phyloP scores from a whole-genome alignment of 2,329 filamentous ascomycete species.

The Venturia pyrina region DNA sequence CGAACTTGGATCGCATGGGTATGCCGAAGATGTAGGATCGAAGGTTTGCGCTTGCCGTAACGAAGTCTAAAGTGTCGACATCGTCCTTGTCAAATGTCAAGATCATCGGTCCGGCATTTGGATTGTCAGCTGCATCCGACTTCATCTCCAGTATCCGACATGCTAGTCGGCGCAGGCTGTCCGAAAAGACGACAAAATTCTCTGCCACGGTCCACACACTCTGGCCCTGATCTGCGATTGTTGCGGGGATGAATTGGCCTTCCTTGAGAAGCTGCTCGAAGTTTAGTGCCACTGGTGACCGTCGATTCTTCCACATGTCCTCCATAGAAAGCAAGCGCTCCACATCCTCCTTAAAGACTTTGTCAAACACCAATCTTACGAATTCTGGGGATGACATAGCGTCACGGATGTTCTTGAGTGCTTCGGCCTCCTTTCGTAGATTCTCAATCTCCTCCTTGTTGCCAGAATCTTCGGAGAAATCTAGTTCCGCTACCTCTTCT shows the following conservation, averaged over 20 bases:
- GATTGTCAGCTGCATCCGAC: constrained; percentile 26
- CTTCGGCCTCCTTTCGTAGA: constrained; percentile 71
- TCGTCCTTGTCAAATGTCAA: constrained; percentile 97
- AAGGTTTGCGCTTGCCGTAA: constrained; percentile 81
- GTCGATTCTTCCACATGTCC: constrained; percentile 89
- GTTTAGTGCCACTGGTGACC: constrained; percentile 61
- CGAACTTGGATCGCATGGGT: constrained; percentile 79
- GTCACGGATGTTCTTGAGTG: constrained; percentile 70
- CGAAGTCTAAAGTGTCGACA: constrained; percentile 87
- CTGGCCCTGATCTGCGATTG: constrained; percentile 57
- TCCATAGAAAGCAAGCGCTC: constrained; percentile 74
- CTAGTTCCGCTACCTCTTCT: constrained; percentile 69
- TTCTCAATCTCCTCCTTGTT: constrained; percentile 86
- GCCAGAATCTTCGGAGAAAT: constrained; percentile 69
- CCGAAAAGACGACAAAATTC: constrained; percentile 76
- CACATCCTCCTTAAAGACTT: constrained; percentile 83
- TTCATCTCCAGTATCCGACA: constrained; percentile 60
- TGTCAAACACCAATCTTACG: constrained; percentile 73
- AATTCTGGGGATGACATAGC: constrained; percentile 74
- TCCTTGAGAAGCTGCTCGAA: constrained; percentile 47
- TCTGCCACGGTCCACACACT: constrained; percentile 71
- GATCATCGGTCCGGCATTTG: constrained; percentile 39
- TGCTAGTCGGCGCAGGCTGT: constrained; percentile 70
- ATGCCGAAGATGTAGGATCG: constrained; percentile 85
- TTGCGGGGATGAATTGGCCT: constrained; percentile 31